These are phyloP conservation scores for Lepidium campestre DNA, from an alignment of 441 rosid genomes.

Conservation along the genomic window DNA sequence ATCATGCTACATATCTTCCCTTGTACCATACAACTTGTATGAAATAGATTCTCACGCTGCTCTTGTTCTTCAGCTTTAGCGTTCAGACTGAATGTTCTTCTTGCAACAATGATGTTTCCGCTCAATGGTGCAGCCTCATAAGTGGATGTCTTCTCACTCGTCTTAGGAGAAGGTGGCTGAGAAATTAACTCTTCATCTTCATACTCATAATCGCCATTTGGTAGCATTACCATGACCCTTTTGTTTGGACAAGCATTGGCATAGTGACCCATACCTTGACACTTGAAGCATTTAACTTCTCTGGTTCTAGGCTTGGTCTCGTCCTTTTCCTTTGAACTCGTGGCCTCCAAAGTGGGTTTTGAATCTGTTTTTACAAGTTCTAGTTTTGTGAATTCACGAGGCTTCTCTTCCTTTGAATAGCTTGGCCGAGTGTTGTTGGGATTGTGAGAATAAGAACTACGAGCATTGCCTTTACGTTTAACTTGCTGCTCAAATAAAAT, in stretches of 20 bases:
- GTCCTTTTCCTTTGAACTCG: background rate
- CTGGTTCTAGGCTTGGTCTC: background rate
- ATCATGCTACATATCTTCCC: background rate
- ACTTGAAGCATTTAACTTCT: background rate
- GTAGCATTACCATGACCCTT: background rate
- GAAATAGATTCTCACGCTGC: background rate
- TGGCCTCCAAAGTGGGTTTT: too few species aligned
- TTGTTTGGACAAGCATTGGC: background rate
- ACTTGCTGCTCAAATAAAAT: background rate
- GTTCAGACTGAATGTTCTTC: too few species aligned
- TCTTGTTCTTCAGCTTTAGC: too few species aligned
- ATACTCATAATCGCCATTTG: background rate
- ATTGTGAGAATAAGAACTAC: too few species aligned
- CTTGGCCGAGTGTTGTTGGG: background rate
- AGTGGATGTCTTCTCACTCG: too few species aligned
- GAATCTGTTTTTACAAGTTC: background rate
- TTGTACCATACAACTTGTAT: too few species aligned
- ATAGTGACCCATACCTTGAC: background rate
- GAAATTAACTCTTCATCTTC: background rate
- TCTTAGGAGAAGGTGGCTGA: too few species aligned
- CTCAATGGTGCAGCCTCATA: too few species aligned
- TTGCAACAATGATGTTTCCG: too few species aligned
- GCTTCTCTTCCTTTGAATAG: fast-evolving
- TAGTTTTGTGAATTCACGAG: too few species aligned
- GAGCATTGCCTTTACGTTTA: background rate